Evolutionary conservation across 208 protist genomes (phyloP).

Genomic region (Naegleria gruberi): DNA sequence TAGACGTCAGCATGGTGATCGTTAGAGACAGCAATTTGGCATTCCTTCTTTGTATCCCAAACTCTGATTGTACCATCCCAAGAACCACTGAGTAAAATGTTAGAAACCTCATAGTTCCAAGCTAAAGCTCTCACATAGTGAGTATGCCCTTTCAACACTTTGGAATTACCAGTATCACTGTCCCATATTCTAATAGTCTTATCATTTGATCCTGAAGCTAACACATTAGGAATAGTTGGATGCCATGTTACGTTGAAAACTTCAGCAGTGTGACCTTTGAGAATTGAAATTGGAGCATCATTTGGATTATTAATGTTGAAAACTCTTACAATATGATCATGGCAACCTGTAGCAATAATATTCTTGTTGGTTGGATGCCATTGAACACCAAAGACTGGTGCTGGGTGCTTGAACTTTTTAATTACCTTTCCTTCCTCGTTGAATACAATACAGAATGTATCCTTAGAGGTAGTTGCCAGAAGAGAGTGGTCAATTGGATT

Average conservation of each 20-base stretch:
- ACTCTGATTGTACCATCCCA: slow-evolving; percentile 68
- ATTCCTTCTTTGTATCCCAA: slow-evolving; percentile 68
- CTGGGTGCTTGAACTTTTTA: slow-evolving; percentile 50
- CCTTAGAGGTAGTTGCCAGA: slow-evolving; percentile 46
- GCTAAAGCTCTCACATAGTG: slow-evolving; percentile 57
- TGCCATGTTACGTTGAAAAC: slow-evolving; percentile 66
- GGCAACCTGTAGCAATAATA: slow-evolving; percentile 61
- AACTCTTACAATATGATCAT: slow-evolving; percentile 63
- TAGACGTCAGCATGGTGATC: slow-evolving; percentile 74
- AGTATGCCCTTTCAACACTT: slow-evolving; percentile 56
- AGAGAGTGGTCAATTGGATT: slow-evolving; percentile 51
- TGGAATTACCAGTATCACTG: slow-evolving; percentile 19
- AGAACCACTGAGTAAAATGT: slow-evolving; percentile 62
- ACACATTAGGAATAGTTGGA: slow-evolving; percentile 53
- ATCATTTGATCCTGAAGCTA: slow-evolving; percentile 73
- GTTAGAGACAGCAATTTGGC: slow-evolving; percentile 54
- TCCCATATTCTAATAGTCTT: slow-evolving; percentile 75
- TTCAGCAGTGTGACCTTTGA: slow-evolving; percentile 62
- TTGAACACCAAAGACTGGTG: slow-evolving; percentile 53
- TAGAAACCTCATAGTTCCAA: slow-evolving; percentile 70
- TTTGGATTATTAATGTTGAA: slow-evolving; percentile 56
- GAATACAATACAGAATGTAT: slow-evolving; percentile 52
- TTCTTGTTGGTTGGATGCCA: slow-evolving; percentile 58
- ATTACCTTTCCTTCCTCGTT: slow-evolving; percentile 59
- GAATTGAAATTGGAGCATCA: slow-evolving; percentile 45